phyloP scores from a whole-genome alignment of 176 grass and related monocot genomes.

The Oryza australiensis region DNA sequence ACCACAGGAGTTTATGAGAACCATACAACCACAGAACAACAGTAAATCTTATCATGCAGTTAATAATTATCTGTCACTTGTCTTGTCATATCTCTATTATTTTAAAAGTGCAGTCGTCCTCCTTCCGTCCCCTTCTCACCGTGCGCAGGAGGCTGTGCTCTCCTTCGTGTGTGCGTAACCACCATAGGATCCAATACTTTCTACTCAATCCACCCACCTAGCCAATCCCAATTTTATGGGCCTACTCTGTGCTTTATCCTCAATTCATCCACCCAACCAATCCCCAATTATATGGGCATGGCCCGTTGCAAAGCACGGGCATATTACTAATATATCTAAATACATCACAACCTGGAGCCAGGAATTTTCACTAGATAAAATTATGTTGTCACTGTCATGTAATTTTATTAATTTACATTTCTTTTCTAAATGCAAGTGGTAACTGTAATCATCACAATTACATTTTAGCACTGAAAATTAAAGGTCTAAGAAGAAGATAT shows the following conservation, averaged over 20 bases:
- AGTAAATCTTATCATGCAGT: neutral
- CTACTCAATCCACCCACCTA: too few relatives aligned
- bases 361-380: constrained; percentile 14
- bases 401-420: constrained; percentile 8
- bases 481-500: constrained; percentile 10
- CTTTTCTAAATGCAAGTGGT: constrained; percentile 9
- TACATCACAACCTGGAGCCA: constrained; percentile 14
- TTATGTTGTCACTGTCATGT: neutral
- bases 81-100: neutral
- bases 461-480: neutral
- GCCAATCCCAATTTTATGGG: too few relatives aligned
- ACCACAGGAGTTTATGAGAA: constrained; percentile 1
- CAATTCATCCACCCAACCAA: too few relatives aligned
- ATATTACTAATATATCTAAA: neutral
- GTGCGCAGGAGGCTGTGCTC: too few relatives aligned
- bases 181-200: too few relatives aligned
- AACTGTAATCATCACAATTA: constrained; percentile 24
- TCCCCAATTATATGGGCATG: neutral
- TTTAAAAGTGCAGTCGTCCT: too few relatives aligned
- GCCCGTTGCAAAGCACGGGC: too few relatives aligned
- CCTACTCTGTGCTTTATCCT: too few relatives aligned
- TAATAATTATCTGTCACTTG: neutral
- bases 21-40: neutral
- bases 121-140: too few relatives aligned
- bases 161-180: too few relatives aligned